Conservation (phyloP, 1,139 yeast genomes). For the Pichia sp. region DNA sequence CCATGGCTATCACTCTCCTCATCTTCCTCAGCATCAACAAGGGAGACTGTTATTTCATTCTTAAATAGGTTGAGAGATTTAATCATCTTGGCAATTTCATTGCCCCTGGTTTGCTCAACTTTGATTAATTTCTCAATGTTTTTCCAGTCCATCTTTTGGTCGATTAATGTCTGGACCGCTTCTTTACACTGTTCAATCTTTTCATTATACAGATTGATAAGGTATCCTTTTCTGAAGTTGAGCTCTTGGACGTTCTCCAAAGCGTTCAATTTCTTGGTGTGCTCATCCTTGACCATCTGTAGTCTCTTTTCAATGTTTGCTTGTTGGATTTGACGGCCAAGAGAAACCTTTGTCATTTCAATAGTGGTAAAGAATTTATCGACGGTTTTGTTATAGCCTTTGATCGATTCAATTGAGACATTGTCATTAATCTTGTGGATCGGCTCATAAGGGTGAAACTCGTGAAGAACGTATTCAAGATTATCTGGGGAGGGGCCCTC, state of each 20-base stretch:
- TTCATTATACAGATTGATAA: slow-evolving; percentile 63
- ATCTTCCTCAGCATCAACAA: slow-evolving; percentile 43
- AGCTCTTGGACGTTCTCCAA: slow-evolving; percentile 57
- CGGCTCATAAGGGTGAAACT: slow-evolving; percentile 82
- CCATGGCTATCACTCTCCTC: slow-evolving; percentile 26
- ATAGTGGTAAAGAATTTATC: slow-evolving; percentile 81
- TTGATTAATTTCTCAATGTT: slow-evolving; percentile 72
- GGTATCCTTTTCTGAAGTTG: slow-evolving; percentile 64
- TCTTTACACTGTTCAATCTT: slow-evolving; percentile 65
- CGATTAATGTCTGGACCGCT: slow-evolving; percentile 59
- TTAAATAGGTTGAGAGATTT: slow-evolving; percentile 66
- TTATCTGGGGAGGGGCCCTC: slow-evolving; percentile 25
- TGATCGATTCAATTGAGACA: slow-evolving; percentile 23
- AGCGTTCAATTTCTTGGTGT: slow-evolving; percentile 62
- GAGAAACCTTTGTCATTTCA: slow-evolving; percentile 71
- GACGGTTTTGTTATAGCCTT: slow-evolving; percentile 72
- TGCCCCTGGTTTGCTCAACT: slow-evolving; percentile 62
- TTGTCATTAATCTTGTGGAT: slow-evolving; percentile 33
- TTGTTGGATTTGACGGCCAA: slow-evolving; percentile 70
- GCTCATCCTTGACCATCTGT: slow-evolving; percentile 68
- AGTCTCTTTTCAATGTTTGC: slow-evolving; percentile 66
- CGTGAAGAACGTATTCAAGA: slow-evolving; percentile 58
- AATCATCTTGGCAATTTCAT: slow-evolving; percentile 55
- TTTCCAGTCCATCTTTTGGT: slow-evolving; percentile 93
- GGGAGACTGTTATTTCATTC: slow-evolving; percentile 54